Evolutionary conservation across 768 basidiomycete species (phyloP).

Genomic region (Pulveroboletus ravenelii): DNA sequence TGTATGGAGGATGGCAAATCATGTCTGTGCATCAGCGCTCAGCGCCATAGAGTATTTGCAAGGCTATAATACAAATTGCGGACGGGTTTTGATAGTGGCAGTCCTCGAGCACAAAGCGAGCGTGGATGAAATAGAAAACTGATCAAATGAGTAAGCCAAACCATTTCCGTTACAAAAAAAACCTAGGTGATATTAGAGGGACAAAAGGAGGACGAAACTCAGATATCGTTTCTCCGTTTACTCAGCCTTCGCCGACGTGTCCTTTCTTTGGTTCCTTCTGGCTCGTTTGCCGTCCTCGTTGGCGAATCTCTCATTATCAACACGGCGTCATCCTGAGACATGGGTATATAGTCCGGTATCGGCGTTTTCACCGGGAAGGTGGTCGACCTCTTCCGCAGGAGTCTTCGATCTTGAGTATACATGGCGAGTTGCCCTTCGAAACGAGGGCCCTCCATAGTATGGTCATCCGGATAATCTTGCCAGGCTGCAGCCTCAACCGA

Average conservation of each 20-base stretch:
- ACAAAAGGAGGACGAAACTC: conserved; percentile 14
- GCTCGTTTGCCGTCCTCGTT: conserved; percentile 13
- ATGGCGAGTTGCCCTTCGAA: conserved; percentile 6
- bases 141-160: conserved; percentile 13
- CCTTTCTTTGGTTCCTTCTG: conserved; percentile 20
- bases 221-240: conserved; percentile 29
- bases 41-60: conserved; percentile 9
- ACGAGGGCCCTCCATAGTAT: neutral
- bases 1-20: neutral
- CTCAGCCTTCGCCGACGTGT: conserved; percentile 30
- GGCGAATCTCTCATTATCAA: conserved; percentile 6
- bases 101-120: conserved; percentile 8
- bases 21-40: conserved; percentile 11
- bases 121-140: conserved; percentile 17
- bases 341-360: conserved; percentile 23
- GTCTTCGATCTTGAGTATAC: conserved; percentile 15
- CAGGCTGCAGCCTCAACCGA: neutral
- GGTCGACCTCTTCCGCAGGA: conserved; percentile 23
- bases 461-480: conserved; percentile 9
- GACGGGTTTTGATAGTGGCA: neutral
- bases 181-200: conserved; percentile 10
- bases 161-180: conserved; percentile 19
- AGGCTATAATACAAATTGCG: conserved; percentile 11
- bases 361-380: conserved; percentile 22
- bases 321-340: conserved; percentile 8